A percentile compares a stretch with the other conserved stretches of the same genome.
Conservation (phyloP, 495 filamentous ascomycete species). For the Penicillium bovifimosum region DNA sequence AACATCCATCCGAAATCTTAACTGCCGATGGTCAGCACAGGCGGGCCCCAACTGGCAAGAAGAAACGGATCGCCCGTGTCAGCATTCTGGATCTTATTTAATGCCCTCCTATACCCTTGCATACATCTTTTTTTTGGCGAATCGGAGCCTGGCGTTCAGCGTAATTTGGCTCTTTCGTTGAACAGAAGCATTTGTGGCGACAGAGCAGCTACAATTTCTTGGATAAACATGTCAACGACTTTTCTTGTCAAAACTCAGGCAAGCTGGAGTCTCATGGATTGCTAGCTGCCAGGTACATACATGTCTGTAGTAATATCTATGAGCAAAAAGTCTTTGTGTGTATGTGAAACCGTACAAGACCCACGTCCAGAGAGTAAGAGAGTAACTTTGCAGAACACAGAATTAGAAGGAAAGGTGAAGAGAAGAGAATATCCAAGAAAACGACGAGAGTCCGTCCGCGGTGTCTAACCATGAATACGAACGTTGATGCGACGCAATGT, state of each 20-base stretch:
- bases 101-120: slow-evolving; percentile 1
- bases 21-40: background rate
- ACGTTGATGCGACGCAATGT: slow-evolving; percentile 20
- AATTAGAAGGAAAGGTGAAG: background rate
- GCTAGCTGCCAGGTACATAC: background rate
- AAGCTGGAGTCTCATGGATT: background rate
- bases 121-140: slow-evolving; percentile 2
- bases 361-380: background rate
- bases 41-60: slow-evolving; percentile 13
- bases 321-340: background rate
- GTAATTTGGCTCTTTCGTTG: background rate
- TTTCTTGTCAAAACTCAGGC: background rate
- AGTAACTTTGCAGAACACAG: background rate
- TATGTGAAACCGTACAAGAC: background rate
- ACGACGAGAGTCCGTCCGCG: background rate
- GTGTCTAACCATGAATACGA: slow-evolving; percentile 13
- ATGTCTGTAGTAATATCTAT: background rate
- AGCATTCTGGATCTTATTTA: slow-evolving; percentile 37
- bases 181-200: background rate
- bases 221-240: background rate
- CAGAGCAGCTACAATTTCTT: background rate
- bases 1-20: background rate
- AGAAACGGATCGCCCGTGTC: slow-evolving; percentile 33
- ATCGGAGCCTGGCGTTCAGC: background rate
- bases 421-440: background rate